Evolutionary conservation across 768 basidiomycete species (phyloP).

Genomic region (Phlebiopsis flavidoalba): DNA sequence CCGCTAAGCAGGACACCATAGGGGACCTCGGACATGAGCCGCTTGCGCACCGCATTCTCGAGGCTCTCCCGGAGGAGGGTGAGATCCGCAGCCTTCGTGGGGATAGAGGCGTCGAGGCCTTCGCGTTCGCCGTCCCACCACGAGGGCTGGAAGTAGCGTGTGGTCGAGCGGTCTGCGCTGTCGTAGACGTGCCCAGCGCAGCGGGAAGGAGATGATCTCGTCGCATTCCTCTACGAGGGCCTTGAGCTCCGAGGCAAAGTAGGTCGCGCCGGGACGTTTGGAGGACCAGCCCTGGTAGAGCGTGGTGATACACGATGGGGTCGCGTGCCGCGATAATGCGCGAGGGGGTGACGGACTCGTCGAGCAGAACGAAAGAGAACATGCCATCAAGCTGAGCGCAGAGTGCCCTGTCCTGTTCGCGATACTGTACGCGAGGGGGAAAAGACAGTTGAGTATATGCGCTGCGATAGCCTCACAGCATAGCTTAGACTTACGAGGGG

Average conservation of each 20-base stretch:
- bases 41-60: conserved; percentile 89
- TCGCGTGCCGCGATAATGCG: conserved; percentile 95
- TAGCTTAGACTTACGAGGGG: conserved; percentile 55
- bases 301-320: conserved; percentile 97
- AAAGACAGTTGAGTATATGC: background rate
- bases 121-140: conserved; percentile 89
- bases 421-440: conserved; percentile 51
- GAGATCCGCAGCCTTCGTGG: conserved; percentile 58
- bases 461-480: background rate
- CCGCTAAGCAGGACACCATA: conserved; percentile 96
- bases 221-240: conserved; percentile 89
- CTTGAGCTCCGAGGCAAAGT: conserved; percentile 96
- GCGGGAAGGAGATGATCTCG: conserved; percentile 92
- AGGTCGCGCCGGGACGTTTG: conserved; percentile 72
- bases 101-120: conserved; percentile 46
- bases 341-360: conserved; percentile 85
- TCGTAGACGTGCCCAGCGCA: conserved; percentile 97
- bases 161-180: conserved; percentile 70
- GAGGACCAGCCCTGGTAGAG: conserved; percentile 96
- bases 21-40: conserved; percentile 97
- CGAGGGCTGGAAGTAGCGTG: conserved; percentile 79
- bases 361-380: conserved; percentile 97
- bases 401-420: conserved; percentile 70
- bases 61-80: conserved; percentile 72
- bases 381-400: conserved; percentile 90